A percentile compares a stretch with the other conserved stretches of the same genome.
phyloP scores from a whole-genome alignment of 2,329 filamentous ascomycete genomes.

The Verticillium isaacii region DNA sequence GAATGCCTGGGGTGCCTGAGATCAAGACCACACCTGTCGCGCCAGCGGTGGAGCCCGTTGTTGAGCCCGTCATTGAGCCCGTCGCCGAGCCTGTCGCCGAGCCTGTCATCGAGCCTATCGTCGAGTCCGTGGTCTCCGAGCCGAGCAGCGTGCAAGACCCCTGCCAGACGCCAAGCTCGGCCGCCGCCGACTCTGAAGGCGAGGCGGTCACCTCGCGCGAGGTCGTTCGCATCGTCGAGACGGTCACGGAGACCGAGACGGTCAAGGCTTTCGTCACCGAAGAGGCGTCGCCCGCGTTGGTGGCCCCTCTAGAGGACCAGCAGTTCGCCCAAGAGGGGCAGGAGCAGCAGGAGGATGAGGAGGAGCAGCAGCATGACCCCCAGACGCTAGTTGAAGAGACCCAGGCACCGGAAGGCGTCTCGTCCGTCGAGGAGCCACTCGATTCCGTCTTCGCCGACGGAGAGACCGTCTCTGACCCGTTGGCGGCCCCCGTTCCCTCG shows the following conservation, averaged over 20 bases:
- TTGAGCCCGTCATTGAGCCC: not conserved
- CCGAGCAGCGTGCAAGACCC: not conserved
- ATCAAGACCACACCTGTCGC: not conserved
- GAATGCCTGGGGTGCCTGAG: conserved; percentile 7
- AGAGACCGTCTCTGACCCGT: not conserved
- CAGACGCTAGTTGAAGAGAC: not conserved
- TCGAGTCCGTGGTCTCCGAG: not conserved
- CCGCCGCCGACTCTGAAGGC: not conserved
- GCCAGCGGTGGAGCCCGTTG: not conserved
- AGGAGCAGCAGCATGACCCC: not conserved
- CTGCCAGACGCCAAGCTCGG: not conserved
- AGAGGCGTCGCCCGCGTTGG: conserved; percentile 9
- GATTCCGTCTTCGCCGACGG: not conserved
- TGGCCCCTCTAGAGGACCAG: not conserved
- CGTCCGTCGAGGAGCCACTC: not conserved
- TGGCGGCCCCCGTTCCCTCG: not conserved
- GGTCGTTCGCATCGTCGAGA: conserved; percentile 27
- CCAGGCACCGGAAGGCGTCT: not conserved
- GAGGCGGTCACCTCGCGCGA: conserved; percentile 22
- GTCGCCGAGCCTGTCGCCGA: not conserved
- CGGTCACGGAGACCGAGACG: conserved; percentile 21
- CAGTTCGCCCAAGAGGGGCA: not conserved
- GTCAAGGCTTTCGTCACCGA: conserved; percentile 17
- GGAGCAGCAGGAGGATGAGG: no score
- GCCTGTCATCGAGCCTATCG: not conserved